phyloP scores from a whole-genome alignment of 2,329 filamentous ascomycete genomes.

The Epicoccum nigrum region DNA sequence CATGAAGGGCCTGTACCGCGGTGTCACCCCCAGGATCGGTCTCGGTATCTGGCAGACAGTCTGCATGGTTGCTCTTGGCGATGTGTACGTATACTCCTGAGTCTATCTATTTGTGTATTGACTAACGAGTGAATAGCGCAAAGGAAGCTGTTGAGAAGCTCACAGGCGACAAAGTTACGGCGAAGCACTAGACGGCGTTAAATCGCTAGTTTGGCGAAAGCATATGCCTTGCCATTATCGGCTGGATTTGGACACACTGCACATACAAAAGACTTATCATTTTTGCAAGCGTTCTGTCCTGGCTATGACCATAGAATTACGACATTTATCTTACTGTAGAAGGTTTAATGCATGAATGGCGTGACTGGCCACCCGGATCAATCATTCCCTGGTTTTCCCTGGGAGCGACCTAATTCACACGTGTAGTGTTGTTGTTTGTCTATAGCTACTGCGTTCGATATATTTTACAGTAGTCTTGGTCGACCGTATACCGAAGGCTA shows the following conservation, averaged over 20 bases:
- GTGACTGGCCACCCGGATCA: background rate
- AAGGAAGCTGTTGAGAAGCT: slow-evolving; percentile 70
- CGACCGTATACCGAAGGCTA: too few species aligned
- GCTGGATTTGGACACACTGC: background rate
- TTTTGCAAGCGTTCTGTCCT: background rate
- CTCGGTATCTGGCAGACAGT: slow-evolving; percentile 99
- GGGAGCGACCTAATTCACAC: too few species aligned
- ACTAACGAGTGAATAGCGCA: slow-evolving; percentile 55
- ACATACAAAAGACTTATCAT: slow-evolving; percentile 2
- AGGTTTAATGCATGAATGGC: slow-evolving; percentile 12
- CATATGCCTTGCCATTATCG: background rate
- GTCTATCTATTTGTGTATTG: background rate
- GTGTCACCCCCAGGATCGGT: slow-evolving; percentile 90
- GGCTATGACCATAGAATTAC: slow-evolving; percentile 11
- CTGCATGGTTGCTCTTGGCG: slow-evolving; percentile 98
- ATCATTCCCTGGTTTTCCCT: too few species aligned
- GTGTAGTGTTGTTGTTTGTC: too few species aligned
- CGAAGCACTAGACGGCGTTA: slow-evolving; percentile 63
- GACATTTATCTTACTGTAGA: slow-evolving; percentile 11
- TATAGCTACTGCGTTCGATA: too few species aligned
- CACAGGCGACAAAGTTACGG: slow-evolving; percentile 67
- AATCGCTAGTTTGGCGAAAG: slow-evolving; percentile 11
- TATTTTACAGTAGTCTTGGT: too few species aligned
- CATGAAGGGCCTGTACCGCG: slow-evolving; percentile 90
- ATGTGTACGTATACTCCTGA: slow-evolving; percentile 73